Evolutionary conservation across 2,329 filamentous ascomycete genomes (phyloP).

Genomic region (Pseudocercospora fuligena): DNA sequence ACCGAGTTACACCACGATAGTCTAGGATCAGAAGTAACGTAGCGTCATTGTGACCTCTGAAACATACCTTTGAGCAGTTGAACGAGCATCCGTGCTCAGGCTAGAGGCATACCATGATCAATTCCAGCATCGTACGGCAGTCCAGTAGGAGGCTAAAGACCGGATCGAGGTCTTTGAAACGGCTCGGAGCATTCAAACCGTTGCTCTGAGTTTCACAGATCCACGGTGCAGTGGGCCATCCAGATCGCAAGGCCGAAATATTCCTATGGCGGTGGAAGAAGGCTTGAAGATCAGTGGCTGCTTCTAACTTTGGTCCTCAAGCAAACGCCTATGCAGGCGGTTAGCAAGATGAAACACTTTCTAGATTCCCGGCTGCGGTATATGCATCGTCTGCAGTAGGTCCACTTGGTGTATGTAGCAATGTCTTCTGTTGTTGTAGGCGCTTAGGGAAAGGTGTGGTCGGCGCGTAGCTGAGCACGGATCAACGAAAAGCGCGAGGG

Average conservation of each 20-base stretch:
- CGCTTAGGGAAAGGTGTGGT: constrained; percentile 27
- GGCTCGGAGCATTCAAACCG: constrained; percentile 21
- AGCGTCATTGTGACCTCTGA: constrained; percentile 33
- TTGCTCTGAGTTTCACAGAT: constrained; percentile 21
- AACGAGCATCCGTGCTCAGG: constrained; percentile 30
- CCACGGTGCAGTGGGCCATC: constrained; percentile 19
- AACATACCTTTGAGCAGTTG: constrained; percentile 36
- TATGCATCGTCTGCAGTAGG: constrained; percentile 24
- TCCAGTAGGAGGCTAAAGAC: constrained; percentile 17
- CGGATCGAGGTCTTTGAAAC: constrained; percentile 24
- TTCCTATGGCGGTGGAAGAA: constrained; percentile 20
- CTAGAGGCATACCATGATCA: constrained; percentile 10
- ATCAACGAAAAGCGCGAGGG: neutral
- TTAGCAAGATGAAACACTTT: constrained; percentile 40
- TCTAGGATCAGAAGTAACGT: constrained; percentile 22
- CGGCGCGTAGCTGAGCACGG: constrained; percentile 16
- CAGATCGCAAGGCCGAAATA: constrained; percentile 14
- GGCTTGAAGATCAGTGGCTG: constrained; percentile 27
- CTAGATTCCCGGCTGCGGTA: constrained; percentile 16
- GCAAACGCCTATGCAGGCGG: constrained; percentile 35
- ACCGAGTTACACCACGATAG: constrained; percentile 29
- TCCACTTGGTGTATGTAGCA: constrained; percentile 18
- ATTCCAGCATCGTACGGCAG: constrained; percentile 19
- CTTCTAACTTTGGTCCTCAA: constrained; percentile 28
- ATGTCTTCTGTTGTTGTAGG: constrained; percentile 23